These are phyloP conservation scores for Coniochaeta ligniaria DNA, from an alignment of 2,329 filamentous ascomycete species.

Conservation along the genomic window DNA sequence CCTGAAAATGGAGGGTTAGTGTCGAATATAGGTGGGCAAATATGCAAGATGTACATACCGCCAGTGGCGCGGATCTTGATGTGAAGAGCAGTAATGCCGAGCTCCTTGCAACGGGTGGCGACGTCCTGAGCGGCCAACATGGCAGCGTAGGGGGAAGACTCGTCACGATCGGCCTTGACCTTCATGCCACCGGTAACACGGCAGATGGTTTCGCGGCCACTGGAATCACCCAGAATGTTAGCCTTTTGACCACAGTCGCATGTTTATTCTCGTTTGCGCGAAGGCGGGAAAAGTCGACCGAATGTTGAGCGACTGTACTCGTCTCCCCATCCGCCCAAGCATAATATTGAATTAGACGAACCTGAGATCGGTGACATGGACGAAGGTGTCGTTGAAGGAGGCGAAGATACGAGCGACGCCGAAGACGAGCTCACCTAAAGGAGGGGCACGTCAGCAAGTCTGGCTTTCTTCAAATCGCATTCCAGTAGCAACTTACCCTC, in stretches of 20 bases:
- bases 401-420: slow-evolving; percentile 98
- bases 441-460: not conserved
- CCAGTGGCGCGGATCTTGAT: slow-evolving; percentile 99
- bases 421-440: slow-evolving; percentile 89
- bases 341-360: slow-evolving; percentile 51
- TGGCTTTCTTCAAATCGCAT: not conserved
- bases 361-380: slow-evolving; percentile 99
- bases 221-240: slow-evolving; percentile 66
- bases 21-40: not conserved
- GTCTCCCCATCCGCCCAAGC: not conserved
- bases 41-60: slow-evolving; percentile 49
- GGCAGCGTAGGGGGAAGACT: slow-evolving; percentile 98
- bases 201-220: slow-evolving; percentile 99
- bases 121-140: slow-evolving; percentile 99
- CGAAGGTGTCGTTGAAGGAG: slow-evolving; percentile 89
- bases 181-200: slow-evolving; percentile 99
- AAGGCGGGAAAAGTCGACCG: not conserved
- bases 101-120: slow-evolving; percentile 72
- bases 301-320: not conserved
- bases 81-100: slow-evolving; percentile 85
- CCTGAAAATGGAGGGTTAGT: slow-evolving; percentile 28
- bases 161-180: slow-evolving; percentile 99
- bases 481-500: slow-evolving; percentile 59
- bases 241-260: slow-evolving; percentile 28
- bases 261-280: not conserved